These are phyloP conservation scores for Elongisporangium prolatum DNA, from an alignment of 352 stramenopile species.

Conservation along the genomic window DNA sequence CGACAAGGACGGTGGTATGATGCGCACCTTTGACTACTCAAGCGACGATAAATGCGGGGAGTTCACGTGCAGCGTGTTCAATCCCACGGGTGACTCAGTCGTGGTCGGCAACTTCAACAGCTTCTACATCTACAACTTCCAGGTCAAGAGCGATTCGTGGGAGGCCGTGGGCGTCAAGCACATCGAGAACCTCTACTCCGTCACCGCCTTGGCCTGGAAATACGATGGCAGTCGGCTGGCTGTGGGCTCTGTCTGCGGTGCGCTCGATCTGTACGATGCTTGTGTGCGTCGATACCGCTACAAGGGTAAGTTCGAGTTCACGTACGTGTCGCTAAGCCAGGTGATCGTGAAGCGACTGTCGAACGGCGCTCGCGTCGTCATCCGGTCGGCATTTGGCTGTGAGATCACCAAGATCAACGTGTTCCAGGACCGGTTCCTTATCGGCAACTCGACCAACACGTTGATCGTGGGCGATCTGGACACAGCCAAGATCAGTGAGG, in stretches of 20 bases:
- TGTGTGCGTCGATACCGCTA: constrained; percentile 90
- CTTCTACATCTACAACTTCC: constrained; percentile 90
- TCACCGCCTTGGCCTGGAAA: constrained; percentile 92
- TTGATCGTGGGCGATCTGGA: constrained; percentile 91
- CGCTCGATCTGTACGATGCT: constrained; percentile 90
- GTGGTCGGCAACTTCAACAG: constrained; percentile 93
- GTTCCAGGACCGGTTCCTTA: constrained; percentile 90
- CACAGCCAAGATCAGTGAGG: constrained; percentile 89
- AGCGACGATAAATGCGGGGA: constrained; percentile 77
- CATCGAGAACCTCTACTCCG: constrained; percentile 92
- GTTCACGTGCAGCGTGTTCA: constrained; percentile 81
- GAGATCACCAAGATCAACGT: constrained; percentile 95
- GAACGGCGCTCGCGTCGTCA: constrained; percentile 80
- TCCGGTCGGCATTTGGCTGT: constrained; percentile 87
- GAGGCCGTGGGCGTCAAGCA: constrained; percentile 73
- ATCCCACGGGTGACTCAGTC: constrained; percentile 88
- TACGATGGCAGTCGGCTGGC: constrained; percentile 85
- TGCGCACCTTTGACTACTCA: constrained; percentile 90
- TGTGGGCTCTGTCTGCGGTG: constrained; percentile 89
- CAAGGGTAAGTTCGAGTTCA: constrained; percentile 95
- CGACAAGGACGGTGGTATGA: constrained; percentile 75
- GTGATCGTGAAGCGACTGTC: constrained; percentile 92
- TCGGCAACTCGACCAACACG: constrained; percentile 91
- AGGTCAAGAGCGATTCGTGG: constrained; percentile 83
- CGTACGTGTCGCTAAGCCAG: constrained; percentile 91